Base-by-base conservation (phyloP, 306 rosid genomes). In the Ochetophila trinervis region DNA sequence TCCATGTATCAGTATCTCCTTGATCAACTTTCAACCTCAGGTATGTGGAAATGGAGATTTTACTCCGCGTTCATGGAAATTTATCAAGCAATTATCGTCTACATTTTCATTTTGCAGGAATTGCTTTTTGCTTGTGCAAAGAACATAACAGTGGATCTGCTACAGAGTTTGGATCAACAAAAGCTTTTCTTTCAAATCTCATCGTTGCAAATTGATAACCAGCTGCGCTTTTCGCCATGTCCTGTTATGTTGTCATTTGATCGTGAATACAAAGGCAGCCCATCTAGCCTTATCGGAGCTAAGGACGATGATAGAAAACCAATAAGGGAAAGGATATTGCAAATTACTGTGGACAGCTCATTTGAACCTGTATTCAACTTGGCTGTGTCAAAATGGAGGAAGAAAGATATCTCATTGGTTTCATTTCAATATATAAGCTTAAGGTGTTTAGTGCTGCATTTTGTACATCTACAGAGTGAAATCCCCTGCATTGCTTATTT, bases 331-430 rank as follows among this genome's bases (percentile, higher is more conserved):
- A 82, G 70, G 45, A 55, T 68, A 52, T 75, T 73, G 73, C 90
- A 71, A 68, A 76, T 59, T 66, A 52, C 75, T 73, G 34, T 74
- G 65, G 80, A 80, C 67, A 62, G 73, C 75, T 75, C 76, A 72
- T 62, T 60, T 50, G 88, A 74, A 76, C 93, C 98, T 34, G 86
- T 83, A 57, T 66, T 93, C 68, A 68, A 76, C 77, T 79, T 93
- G 27, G 88, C 84, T 30, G 83, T 86, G 63, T 93, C 97, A 13
- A 93, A 93, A 72, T 92, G 98, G 98, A 84, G 90, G 82, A 93
- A 93, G 86, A 86, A 83, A 72, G 97, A 93, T 76, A 78, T 75
- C 65, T 84, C 91, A 49, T 76, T 93, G 74, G 86, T 93, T 76
- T 89, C 98, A 50, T 89, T 89, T 78, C 97, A 89, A 76, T 79